Evolutionary conservation across 306 rosid genomes (phyloP).

Genomic region (Dalbergia cochinchinensis): DNA sequence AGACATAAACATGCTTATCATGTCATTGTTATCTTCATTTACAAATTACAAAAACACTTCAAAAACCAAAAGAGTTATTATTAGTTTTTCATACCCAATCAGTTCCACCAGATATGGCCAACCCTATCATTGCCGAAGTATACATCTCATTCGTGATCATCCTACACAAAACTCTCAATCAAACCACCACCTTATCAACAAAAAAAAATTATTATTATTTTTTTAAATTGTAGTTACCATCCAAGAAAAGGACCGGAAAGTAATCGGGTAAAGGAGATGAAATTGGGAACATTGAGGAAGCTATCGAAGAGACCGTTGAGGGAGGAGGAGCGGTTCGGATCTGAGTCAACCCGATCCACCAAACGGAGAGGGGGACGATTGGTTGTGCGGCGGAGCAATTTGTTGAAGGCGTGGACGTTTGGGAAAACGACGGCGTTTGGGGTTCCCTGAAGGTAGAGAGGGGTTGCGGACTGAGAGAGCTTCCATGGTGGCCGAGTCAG

Average conservation of each 20-base stretch:
- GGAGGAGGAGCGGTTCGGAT: conserved; percentile 5
- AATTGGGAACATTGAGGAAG: conserved; percentile 78
- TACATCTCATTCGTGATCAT: conserved; percentile 83
- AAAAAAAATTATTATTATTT: not conserved
- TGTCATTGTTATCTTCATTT: not conserved
- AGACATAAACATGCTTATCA: conserved; percentile 13
- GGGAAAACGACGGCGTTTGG: conserved; percentile 66
- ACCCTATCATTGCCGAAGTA: conserved; percentile 77
- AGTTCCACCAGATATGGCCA: conserved; percentile 81
- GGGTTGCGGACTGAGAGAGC: conserved; percentile 92
- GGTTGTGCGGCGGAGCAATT: conserved; percentile 57
- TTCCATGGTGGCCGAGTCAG: conserved; percentile 87
- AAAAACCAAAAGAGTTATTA: not conserved
- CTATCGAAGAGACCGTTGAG: conserved; percentile 45
- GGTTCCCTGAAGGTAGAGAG: conserved; percentile 61
- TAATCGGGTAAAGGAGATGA: conserved; percentile 72
- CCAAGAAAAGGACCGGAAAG: conserved; percentile 90
- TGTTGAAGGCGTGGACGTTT: conserved; percentile 54
- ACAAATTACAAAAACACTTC: not conserved
- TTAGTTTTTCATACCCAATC: conserved; percentile 78
- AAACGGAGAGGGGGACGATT: conserved; percentile 54
- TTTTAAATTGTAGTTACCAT: conserved; percentile 55
- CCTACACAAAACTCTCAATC: conserved; percentile 53
- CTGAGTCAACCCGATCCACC: conserved; percentile 53
- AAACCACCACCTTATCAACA: not conserved